Conservation (phyloP, 768 basidiomycete genomes). For the Rhizopogon salebrosus region DNA sequence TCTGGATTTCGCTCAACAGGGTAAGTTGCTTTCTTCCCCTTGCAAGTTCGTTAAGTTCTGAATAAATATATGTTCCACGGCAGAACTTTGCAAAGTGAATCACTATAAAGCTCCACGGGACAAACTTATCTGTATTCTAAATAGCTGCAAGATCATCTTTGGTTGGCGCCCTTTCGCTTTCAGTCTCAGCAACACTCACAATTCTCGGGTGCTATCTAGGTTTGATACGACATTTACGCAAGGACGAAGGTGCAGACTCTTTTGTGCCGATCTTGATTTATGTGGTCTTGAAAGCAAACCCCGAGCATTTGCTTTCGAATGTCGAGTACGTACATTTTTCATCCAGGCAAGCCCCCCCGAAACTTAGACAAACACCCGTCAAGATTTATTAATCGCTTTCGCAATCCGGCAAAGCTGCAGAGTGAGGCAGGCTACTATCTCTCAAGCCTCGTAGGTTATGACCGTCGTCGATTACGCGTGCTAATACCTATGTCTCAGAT, state of each 20-base stretch:
- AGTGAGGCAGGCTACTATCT: slow-evolving; percentile 97
- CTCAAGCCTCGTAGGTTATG: slow-evolving; percentile 73
- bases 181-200: slow-evolving; percentile 1
- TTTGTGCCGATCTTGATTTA: slow-evolving; percentile 94
- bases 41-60: background rate
- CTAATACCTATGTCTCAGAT: slow-evolving; percentile 44
- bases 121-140: slow-evolving; percentile 95
- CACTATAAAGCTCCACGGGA: slow-evolving; percentile 99
- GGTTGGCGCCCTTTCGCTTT: slow-evolving; percentile 47
- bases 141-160: slow-evolving; percentile 98
- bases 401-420: slow-evolving; percentile 83
- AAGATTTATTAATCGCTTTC: slow-evolving; percentile 94
- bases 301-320: slow-evolving; percentile 88
- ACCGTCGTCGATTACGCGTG: background rate
- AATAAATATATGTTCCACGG: slow-evolving; percentile 1
- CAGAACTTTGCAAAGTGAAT: slow-evolving; percentile 93
- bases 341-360: background rate
- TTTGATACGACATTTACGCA: slow-evolving; percentile 79
- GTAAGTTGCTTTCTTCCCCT: slow-evolving; percentile 30
- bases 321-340: slow-evolving; percentile 63
- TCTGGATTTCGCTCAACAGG: slow-evolving; percentile 85
- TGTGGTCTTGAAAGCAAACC: slow-evolving; percentile 92
- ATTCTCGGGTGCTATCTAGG: slow-evolving; percentile 39
- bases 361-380: background rate
- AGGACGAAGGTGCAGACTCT: slow-evolving; percentile 86